A percentile compares a stretch with the other conserved stretches of the same genome.
Conservation (phyloP, 305 asterid genomes). For the Lippia alba region DNA sequence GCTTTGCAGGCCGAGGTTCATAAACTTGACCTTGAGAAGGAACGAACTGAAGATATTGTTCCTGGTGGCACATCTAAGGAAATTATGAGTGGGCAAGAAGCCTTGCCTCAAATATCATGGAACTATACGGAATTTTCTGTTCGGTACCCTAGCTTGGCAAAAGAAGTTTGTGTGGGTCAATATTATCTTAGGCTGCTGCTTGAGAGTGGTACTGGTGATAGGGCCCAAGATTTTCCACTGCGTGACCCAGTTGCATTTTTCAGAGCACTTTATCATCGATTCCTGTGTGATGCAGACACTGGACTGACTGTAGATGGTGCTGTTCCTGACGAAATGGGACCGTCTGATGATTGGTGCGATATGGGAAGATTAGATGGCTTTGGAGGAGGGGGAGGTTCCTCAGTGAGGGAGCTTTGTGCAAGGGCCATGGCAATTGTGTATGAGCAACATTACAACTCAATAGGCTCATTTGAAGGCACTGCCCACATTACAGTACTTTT, state of each 20-base stretch:
- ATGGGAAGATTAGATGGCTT: conserved; percentile 98
- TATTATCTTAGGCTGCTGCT: conserved; percentile 95
- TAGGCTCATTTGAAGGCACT: conserved; percentile 97
- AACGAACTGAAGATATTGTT: conserved; percentile 90
- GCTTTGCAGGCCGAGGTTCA: conserved; percentile 98
- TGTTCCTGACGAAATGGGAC: conserved; percentile 97
- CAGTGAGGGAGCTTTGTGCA: conserved; percentile 99
- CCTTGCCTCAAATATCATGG: conserved; percentile 91
- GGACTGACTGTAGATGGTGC: conserved; percentile 98
- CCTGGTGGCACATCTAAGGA: conserved; percentile 79
- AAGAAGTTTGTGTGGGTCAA: conserved; percentile 99
- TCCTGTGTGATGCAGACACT: conserved; percentile 97
- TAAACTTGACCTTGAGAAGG: conserved; percentile 95
- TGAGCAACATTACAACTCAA: conserved; percentile 79
- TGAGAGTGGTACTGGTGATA: conserved; percentile 82
- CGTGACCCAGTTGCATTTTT: conserved; percentile 97
- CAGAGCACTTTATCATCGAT: conserved; percentile 96
- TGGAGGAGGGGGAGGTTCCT: conserved; percentile 99
- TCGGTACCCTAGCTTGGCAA: conserved; percentile 94
- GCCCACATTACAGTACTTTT: conserved; percentile 93
- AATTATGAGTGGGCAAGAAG: conserved; percentile 61
- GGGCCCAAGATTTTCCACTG: conserved; percentile 92
- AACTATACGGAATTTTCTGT: conserved; percentile 92
- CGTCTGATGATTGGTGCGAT: conserved; percentile 99
- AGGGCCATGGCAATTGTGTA: conserved; percentile 99